phyloP scores from a whole-genome alignment of 2,329 filamentous ascomycete genomes.

The Xylaria digitata region DNA sequence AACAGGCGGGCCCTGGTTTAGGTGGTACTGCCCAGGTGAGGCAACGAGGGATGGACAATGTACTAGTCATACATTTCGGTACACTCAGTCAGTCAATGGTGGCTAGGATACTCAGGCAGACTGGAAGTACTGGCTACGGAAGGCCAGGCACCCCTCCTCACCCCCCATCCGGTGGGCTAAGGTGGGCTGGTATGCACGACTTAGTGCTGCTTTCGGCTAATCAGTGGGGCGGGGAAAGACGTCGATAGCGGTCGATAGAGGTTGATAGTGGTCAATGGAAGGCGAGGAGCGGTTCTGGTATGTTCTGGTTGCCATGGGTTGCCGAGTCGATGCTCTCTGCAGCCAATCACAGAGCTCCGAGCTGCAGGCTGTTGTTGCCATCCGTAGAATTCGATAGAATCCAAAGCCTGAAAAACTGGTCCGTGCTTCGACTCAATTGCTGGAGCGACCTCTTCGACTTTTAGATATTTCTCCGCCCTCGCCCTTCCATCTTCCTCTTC shows the following conservation, averaged over 20 bases:
- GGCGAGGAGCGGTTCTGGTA: slow-evolving; percentile 35
- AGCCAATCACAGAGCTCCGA: slow-evolving; percentile 42
- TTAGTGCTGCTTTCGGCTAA: slow-evolving; percentile 45
- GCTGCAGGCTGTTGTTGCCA: slow-evolving; percentile 39
- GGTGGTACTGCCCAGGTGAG: slow-evolving; percentile 11
- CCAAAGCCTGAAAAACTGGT: slow-evolving; percentile 42
- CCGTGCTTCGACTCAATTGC: slow-evolving; percentile 42
- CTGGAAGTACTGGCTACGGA: neutral
- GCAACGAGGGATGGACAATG: slow-evolving; percentile 34
- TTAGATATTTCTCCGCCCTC: slow-evolving; percentile 41
- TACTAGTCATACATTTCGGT: too few species aligned
- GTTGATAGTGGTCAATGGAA: slow-evolving; percentile 32
- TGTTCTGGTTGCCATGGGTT: slow-evolving; percentile 42
- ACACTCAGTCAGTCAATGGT: too few species aligned
- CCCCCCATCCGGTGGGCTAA: slow-evolving; percentile 12
- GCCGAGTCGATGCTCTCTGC: slow-evolving; percentile 15
- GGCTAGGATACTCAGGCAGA: neutral
- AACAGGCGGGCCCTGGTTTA: neutral
- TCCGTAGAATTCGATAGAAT: slow-evolving; percentile 52
- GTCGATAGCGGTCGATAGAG: slow-evolving; percentile 32
- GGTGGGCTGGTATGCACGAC: slow-evolving; percentile 34
- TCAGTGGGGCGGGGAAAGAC: slow-evolving; percentile 37
- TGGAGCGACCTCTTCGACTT: slow-evolving; percentile 29
- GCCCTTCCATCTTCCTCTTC: slow-evolving; percentile 32
- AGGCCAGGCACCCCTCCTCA: neutral